These are phyloP conservation scores for Cicer chorassanicum DNA, from an alignment of 306 rosid genomes.

Conservation along the genomic window DNA sequence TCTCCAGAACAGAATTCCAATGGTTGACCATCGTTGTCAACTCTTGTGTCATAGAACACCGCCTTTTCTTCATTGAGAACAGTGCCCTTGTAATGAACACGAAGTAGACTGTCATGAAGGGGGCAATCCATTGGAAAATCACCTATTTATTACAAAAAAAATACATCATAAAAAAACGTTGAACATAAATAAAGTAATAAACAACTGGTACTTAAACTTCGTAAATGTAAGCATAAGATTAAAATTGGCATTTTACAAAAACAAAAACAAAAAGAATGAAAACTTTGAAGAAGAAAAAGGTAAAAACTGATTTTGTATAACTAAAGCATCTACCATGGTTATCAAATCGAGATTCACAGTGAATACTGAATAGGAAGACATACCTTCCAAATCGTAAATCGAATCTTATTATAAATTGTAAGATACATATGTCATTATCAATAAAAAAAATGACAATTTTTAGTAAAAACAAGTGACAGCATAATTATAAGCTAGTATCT, in stretches of 20 bases:
- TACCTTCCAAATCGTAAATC: too few relatives aligned
- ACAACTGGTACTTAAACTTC: conserved; percentile 22
- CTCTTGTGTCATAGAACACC: conserved; percentile 81
- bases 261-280: not conserved
- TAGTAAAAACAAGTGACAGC: too few relatives aligned
- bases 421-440: too few relatives aligned
- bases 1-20: conserved; percentile 95
- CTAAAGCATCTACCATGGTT: not conserved
- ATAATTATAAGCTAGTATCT: too few relatives aligned
- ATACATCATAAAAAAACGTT: conserved; percentile 29
- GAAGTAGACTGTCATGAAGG: conserved; percentile 92
- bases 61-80: conserved; percentile 68
- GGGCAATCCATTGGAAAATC: conserved; percentile 99
- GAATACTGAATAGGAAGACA: too few relatives aligned
- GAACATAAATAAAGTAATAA: conserved; percentile 28
- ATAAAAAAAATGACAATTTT: too few relatives aligned
- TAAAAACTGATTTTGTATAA: conserved; percentile 26
- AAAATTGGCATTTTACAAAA: conserved; percentile 11
- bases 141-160: conserved; percentile 60
- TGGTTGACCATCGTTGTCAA: conserved; percentile 84
- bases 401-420: too few relatives aligned
- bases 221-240: conserved; percentile 13
- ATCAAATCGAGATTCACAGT: too few relatives aligned
- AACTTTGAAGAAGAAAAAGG: conserved; percentile 1
- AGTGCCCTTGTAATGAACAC: conserved; percentile 91